Evolutionary conservation across 2,329 filamentous ascomycete species (phyloP).

Genomic region (Phyllosticta paracitricarpa): DNA sequence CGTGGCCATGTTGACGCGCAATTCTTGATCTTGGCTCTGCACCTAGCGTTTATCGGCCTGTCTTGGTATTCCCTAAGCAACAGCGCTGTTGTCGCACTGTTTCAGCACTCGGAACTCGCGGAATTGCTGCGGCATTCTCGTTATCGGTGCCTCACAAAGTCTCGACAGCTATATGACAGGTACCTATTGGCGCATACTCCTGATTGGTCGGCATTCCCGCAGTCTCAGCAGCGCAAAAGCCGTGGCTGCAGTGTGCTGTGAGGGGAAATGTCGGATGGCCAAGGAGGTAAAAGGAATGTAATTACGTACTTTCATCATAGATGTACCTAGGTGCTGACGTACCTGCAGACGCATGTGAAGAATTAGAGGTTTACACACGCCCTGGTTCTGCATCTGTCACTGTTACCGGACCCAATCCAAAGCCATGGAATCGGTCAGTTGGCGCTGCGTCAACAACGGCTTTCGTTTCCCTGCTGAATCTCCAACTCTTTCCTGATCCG

Average conservation of each 20-base stretch:
- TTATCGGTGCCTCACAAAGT: background rate
- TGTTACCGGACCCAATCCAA: background rate
- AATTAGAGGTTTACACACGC: background rate
- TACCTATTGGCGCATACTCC: background rate
- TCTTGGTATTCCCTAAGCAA: background rate
- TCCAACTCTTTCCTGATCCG: background rate
- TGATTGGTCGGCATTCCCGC: background rate
- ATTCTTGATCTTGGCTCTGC: background rate
- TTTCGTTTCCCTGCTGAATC: background rate
- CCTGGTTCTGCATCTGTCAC: background rate
- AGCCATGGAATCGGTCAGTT: background rate
- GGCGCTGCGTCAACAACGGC: background rate
- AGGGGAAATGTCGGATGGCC: background rate
- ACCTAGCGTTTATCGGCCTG: background rate
- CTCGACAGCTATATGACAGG: background rate
- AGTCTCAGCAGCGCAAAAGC: background rate
- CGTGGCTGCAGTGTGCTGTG: background rate
- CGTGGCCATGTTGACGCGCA: background rate
- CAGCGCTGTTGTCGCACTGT: background rate
- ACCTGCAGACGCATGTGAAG: background rate
- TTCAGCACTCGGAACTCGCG: background rate
- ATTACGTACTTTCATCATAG: background rate
- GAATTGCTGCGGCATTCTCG: background rate
- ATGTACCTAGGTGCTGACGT: background rate
- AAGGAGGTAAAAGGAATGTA: background rate